Conservation (phyloP, 2,329 filamentous ascomycete species). For the Colletotrichum kahawae region DNA sequence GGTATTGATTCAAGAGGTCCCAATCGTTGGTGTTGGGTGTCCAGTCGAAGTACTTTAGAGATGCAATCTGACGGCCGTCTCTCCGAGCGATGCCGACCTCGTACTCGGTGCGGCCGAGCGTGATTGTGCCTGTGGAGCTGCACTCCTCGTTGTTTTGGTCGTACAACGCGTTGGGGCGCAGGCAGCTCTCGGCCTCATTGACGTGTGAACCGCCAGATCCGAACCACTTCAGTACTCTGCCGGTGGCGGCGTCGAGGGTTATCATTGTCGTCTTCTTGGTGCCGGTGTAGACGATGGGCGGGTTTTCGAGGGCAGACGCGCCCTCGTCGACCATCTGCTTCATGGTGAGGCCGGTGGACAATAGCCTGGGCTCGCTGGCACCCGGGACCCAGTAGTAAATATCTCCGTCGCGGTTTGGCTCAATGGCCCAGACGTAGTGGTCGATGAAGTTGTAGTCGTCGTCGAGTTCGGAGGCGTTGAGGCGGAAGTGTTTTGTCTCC, state of each 20-base stretch:
- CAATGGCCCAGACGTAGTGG: slow-evolving; percentile 93
- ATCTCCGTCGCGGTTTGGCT: slow-evolving; percentile 85
- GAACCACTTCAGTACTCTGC: slow-evolving; percentile 83
- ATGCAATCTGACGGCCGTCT: slow-evolving; percentile 79
- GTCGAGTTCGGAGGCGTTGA: slow-evolving; percentile 67
- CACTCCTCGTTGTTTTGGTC: slow-evolving; percentile 77
- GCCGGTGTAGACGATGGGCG: slow-evolving; percentile 85
- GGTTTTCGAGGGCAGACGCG: slow-evolving; percentile 74
- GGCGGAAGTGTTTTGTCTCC: slow-evolving; percentile 82
- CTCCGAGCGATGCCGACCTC: slow-evolving; percentile 82
- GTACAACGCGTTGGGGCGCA: slow-evolving; percentile 69
- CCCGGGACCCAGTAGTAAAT: slow-evolving; percentile 86
- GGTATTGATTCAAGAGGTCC: slow-evolving; percentile 86
- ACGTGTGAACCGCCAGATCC: slow-evolving; percentile 73
- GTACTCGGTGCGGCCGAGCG: slow-evolving; percentile 87
- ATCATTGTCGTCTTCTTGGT: slow-evolving; percentile 91
- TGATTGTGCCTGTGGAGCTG: slow-evolving; percentile 79
- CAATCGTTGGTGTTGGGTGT: slow-evolving; percentile 88
- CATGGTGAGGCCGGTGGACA: slow-evolving; percentile 75
- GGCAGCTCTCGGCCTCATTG: slow-evolving; percentile 76
- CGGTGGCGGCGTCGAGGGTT: slow-evolving; percentile 86
- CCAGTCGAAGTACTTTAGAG: slow-evolving; percentile 94
- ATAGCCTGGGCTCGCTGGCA: slow-evolving; percentile 60
- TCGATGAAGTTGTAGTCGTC: slow-evolving; percentile 71
- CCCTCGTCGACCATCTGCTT: slow-evolving; percentile 87